Base-by-base conservation (phyloP, 2,329 filamentous ascomycete genomes). In the Colletotrichum scovillei region DNA sequence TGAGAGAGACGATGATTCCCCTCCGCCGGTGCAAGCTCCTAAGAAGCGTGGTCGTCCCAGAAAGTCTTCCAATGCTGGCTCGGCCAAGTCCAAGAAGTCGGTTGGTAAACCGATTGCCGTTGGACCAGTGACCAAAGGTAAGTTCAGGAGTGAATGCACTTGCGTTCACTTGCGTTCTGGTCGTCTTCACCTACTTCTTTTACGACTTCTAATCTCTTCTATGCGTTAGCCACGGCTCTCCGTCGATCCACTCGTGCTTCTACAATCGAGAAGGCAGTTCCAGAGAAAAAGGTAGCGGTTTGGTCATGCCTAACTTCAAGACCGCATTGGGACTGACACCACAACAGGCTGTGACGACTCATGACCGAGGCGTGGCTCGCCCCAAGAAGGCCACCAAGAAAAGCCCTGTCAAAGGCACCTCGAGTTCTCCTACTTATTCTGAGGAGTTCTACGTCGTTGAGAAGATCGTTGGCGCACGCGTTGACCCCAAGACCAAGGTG, bases 391-490 rank as follows among this genome's bases (percentile, higher is more conserved):
- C 49, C 1, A 19, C 46, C 9, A 67, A 56, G 24, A 68, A 63
- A 38, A 24, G 16, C 22, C 30, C n/a, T 4, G 6, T 24, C 1
- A 57, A 19, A 19, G 32, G 55, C 4, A 12, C 22, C 2, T n/a
- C 46, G 24, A 16, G 7, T 26, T 11, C n/a, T 30, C 56, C 22
- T 7, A 30, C 22, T 52, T 65, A 28, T 4, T 67, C 76, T 7
- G 75, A 76, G 14, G 77, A 78, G 4, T 82, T 85, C 69, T 89
- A 82, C 78, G 83, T 86, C 65, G 86, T 90, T 0, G 88, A 90
- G 76, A 76, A 78, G 3, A 86, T 90, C 38, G 63, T 88, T 12
- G 82, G 83, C 22, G 82, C 81, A 0, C 79, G 77, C 5, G 79
- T 87, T 49, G 82, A 86, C 53, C 77, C 76, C 7, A 77, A 79